Evolutionary conservation across 164 flowering plant genomes (phyloP).

Genomic region (Chloranthus sessilifolius): DNA sequence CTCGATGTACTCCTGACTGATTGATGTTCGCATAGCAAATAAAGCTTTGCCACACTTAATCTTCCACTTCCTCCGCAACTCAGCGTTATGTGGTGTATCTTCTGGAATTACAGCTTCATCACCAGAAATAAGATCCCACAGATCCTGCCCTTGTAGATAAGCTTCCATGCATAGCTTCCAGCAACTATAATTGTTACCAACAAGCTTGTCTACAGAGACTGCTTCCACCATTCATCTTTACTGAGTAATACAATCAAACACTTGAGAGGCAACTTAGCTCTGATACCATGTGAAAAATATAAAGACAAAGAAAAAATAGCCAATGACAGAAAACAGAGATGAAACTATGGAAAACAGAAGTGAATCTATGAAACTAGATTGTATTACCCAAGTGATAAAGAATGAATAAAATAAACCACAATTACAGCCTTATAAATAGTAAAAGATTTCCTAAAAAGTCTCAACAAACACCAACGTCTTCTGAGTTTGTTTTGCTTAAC

Average conservation of each 20-base stretch:
- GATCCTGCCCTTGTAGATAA: constrained; percentile 18
- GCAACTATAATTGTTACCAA: constrained; percentile 7
- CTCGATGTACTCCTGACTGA: constrained; percentile 16
- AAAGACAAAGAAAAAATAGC: no score
- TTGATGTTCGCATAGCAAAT: constrained; percentile 16
- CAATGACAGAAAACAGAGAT: no score
- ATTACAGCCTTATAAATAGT: no score
- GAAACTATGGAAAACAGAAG: no score
- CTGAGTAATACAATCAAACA: background rate
- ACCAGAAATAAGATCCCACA: constrained; percentile 20
- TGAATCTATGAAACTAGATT: no score
- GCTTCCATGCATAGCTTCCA: constrained; percentile 20
- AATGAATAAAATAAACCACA: no score
- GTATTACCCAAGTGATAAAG: no score
- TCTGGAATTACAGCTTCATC: constrained; percentile 12
- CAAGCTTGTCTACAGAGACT: constrained; percentile 14
- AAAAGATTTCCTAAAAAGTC: no score
- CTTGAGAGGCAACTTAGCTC: background rate
- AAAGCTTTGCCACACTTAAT: constrained; percentile 20
- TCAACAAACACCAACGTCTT: no score
- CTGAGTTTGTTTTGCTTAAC: no score
- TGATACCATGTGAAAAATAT: no score
- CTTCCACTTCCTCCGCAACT: constrained; percentile 15
- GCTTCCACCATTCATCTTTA: background rate
- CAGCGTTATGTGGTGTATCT: constrained; percentile 14